phyloP scores from a whole-genome alignment of 495 filamentous ascomycete genomes.

The Aspergillus carlsbadensis region DNA sequence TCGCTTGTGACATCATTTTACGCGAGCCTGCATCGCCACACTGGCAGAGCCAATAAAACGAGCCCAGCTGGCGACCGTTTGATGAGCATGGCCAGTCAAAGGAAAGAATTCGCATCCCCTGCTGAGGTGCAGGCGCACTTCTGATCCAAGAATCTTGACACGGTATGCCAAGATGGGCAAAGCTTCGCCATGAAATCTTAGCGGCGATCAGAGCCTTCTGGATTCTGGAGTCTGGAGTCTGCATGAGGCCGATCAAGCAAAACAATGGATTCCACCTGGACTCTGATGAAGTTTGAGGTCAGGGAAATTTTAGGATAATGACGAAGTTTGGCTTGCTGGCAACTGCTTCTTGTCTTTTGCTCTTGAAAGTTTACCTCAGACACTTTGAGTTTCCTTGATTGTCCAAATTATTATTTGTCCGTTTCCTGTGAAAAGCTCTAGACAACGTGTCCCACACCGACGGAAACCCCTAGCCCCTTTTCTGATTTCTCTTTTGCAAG shows the following conservation, averaged over 20 bases:
- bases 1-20: not conserved
- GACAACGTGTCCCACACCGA: not conserved
- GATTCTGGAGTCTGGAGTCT: too few relatives aligned
- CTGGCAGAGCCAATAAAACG: not conserved
- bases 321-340: not conserved
- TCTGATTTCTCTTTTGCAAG: not conserved
- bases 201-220: not conserved
- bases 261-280: not conserved
- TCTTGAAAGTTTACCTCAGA: too few relatives aligned
- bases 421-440: not conserved
- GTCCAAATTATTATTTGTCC: constrained; percentile 5
- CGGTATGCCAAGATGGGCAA: constrained; percentile 7
- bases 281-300: not conserved
- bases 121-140: not conserved
- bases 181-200: constrained; percentile 16
- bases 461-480: not conserved
- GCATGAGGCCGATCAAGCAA: too few relatives aligned
- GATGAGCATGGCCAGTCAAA: not conserved
- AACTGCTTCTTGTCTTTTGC: constrained; percentile 5
- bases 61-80: not conserved
- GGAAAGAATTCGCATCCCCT: not conserved
- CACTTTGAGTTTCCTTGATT: too few relatives aligned
- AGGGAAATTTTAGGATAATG: too few relatives aligned
- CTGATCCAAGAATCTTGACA: not conserved
- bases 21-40: not conserved